phyloP scores from a whole-genome alignment of 208 protist genomes.

The Wallacemonas collosoma region DNA sequence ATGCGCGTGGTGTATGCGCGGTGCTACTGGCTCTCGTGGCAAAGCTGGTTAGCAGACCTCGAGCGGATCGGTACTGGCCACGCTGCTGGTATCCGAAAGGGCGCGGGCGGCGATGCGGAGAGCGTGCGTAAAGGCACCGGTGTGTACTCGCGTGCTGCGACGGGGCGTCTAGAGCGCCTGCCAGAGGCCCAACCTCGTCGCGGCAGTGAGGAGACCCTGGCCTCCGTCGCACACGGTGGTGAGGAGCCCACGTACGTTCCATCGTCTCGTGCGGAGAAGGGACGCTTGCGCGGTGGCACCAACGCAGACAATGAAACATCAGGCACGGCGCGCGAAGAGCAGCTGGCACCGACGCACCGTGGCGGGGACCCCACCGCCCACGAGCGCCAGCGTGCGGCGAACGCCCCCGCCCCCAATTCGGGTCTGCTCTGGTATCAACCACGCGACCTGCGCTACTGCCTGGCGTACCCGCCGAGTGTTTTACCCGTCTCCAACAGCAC shows the following conservation, averaged over 20 bases:
- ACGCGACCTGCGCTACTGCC: constrained; percentile 11
- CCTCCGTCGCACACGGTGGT: not conserved
- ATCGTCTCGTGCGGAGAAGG: too few relatives aligned
- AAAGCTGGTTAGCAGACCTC: constrained; percentile 37
- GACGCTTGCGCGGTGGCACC: not conserved
- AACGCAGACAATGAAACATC: not conserved
- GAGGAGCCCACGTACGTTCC: not conserved
- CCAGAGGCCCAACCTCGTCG: too few relatives aligned
- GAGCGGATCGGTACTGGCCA: constrained; percentile 2
- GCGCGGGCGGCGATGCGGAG: not conserved
- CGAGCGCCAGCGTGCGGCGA: not conserved
- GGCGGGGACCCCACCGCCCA: not conserved
- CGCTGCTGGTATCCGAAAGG: not conserved
- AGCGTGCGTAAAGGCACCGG: not conserved
- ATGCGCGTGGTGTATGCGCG: constrained; percentile 55
- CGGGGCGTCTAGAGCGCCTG: too few relatives aligned
- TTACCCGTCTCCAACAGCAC: not conserved
- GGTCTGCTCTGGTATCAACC: constrained; percentile 10
- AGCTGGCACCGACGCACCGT: not conserved
- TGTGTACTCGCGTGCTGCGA: too few relatives aligned
- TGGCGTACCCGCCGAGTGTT: not conserved
- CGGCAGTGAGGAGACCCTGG: too few relatives aligned
- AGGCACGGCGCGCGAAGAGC: not conserved
- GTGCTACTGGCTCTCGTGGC: constrained; percentile 77
- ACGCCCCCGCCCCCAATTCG: not conserved